These are phyloP conservation scores for Forsythia suspensa DNA, from an alignment of 257 asterid species.

Conservation along the genomic window DNA sequence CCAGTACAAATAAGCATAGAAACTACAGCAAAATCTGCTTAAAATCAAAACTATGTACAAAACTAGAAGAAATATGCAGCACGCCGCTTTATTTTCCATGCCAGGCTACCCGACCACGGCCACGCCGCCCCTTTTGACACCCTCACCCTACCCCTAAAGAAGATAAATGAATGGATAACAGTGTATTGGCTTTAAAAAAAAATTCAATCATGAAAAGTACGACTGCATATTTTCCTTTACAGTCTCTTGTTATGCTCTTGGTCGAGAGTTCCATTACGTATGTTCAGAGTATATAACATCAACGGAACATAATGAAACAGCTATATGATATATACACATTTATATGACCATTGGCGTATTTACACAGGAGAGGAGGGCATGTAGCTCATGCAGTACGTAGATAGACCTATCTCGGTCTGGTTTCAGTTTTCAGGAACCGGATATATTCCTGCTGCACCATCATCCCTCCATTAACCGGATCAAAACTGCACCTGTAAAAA, in stretches of 20 bases:
- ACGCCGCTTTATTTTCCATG: too few relatives aligned
- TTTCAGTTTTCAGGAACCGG: conserved; percentile 69
- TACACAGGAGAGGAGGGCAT: background rate
- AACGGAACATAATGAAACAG: background rate
- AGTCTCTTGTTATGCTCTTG: background rate
- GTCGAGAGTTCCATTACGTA: background rate
- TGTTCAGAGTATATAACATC: background rate
- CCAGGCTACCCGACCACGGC: too few relatives aligned
- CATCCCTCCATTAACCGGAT: conserved; percentile 78
- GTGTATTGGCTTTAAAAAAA: background rate
- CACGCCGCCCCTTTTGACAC: too few relatives aligned
- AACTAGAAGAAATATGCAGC: background rate
- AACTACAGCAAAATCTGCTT: too few relatives aligned
- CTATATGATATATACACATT: conserved; percentile 20
- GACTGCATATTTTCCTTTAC: background rate
- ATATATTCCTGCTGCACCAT: conserved; percentile 83
- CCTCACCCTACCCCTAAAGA: too few relatives aligned
- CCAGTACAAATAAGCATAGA: background rate
- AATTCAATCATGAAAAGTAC: background rate
- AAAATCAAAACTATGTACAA: background rate
- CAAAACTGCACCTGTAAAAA: conserved; percentile 84
- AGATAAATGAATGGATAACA: background rate
- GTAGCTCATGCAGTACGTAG: background rate
- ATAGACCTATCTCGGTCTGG: conserved; percentile 36
- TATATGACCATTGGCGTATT: background rate